These are phyloP conservation scores for Komagataella ulmi DNA, from an alignment of 805 yeast species.

Conservation along the genomic window DNA sequence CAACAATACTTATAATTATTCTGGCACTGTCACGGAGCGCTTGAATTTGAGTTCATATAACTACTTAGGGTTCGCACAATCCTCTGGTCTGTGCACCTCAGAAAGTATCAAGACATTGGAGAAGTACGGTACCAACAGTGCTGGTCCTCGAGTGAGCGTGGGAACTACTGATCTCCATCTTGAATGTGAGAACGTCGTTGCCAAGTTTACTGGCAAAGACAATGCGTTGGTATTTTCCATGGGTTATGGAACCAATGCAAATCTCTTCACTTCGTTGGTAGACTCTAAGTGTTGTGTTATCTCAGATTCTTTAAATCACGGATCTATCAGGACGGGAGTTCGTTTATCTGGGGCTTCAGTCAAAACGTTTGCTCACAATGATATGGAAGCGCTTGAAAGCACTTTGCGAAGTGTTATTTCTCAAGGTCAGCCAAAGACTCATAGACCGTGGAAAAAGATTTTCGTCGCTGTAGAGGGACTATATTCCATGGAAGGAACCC, in stretches of 20 bases:
- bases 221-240: slow-evolving; percentile 77
- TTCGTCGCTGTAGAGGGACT: slow-evolving; percentile 84
- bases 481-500: slow-evolving; percentile 87
- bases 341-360: slow-evolving; percentile 88
- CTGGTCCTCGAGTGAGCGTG: slow-evolving; percentile 61
- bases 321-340: slow-evolving; percentile 91
- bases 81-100: slow-evolving; percentile 83
- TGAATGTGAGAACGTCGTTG: slow-evolving; percentile 64
- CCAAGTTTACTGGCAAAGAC: slow-evolving; percentile 83
- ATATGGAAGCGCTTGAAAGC: slow-evolving; percentile 68
- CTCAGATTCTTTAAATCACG: slow-evolving; percentile 90
- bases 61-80: slow-evolving; percentile 94
- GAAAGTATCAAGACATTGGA: slow-evolving; percentile 49
- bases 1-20: slow-evolving; percentile 52
- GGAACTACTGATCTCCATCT: slow-evolving; percentile 71
- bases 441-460: slow-evolving; percentile 91
- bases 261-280: slow-evolving; percentile 68
- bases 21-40: slow-evolving; percentile 67
- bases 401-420: slow-evolving; percentile 74
- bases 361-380: slow-evolving; percentile 84
- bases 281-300: slow-evolving; percentile 84
- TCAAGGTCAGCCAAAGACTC: slow-evolving; percentile 89
- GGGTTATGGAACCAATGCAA: slow-evolving; percentile 95
- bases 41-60: slow-evolving; percentile 84
- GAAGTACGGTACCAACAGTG: slow-evolving; percentile 64